Percentiles rank a stretch among this genome's conserved stretches.
phyloP scores from a whole-genome alignment of 352 stramenopile genomes.

The Globisporangium parvum region DNA sequence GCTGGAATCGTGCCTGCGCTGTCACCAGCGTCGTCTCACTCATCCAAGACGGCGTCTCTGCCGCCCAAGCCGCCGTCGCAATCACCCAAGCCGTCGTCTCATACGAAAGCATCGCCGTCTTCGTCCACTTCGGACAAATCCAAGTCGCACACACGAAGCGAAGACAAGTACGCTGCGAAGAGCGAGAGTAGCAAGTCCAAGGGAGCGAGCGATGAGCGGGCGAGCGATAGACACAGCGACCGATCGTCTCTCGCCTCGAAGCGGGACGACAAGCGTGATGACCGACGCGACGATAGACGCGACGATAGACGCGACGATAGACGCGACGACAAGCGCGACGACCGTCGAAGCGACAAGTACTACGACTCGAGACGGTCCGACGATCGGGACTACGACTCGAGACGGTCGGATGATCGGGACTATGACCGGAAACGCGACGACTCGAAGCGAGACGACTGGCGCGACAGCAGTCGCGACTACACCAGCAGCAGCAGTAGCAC shows the following conservation, averaged over 20 bases:
- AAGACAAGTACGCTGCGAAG: background rate
- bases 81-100: background rate
- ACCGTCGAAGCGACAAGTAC: constrained; percentile 11
- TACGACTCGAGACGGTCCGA: constrained; percentile 6
- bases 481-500: background rate
- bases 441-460: constrained; percentile 1
- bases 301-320: constrained; percentile 4
- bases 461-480: constrained; percentile 3
- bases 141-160: background rate
- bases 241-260: background rate
- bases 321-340: constrained; percentile 1
- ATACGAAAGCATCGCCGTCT: background rate
- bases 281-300: background rate
- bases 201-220: too few species aligned
- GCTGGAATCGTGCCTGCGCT: background rate
- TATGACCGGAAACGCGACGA: constrained; percentile 12
- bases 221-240: background rate
- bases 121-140: background rate
- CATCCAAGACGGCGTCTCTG: too few species aligned
- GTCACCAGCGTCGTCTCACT: too few species aligned
- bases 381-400: constrained; percentile 12
- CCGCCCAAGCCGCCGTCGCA: background rate
- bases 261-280: background rate
- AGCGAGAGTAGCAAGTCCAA: background rate
- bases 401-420: background rate